Percentiles rank a stretch among this genome's conserved stretches.
phyloP scores from a whole-genome alignment of 805 yeast species.

The Dipodascopsis tothii region DNA sequence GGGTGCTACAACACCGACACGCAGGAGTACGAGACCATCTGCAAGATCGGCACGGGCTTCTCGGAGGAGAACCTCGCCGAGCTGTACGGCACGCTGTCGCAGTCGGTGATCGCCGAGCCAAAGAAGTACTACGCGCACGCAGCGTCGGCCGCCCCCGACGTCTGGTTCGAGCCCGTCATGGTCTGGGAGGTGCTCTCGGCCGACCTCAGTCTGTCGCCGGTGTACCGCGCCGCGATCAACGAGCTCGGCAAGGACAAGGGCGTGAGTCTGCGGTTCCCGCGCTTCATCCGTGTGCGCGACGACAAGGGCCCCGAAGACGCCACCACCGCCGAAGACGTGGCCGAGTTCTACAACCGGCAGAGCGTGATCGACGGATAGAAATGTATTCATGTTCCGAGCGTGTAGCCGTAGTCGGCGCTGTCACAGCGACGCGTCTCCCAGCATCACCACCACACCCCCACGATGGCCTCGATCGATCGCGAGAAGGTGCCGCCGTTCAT shows the following conservation, averaged over 20 bases:
- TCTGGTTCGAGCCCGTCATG: slow-evolving; percentile 84
- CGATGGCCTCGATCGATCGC: slow-evolving; percentile 2
- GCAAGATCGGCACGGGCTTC: slow-evolving; percentile 97
- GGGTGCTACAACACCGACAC: slow-evolving; percentile 87
- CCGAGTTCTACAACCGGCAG: slow-evolving; percentile 76
- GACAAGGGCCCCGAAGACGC: slow-evolving; percentile 84
- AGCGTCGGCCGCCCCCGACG: slow-evolving; percentile 70
- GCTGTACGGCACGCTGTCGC: slow-evolving; percentile 53
- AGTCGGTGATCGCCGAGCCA: slow-evolving; percentile 58
- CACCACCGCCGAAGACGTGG: slow-evolving; percentile 73
- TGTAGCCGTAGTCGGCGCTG: too few relatives aligned
- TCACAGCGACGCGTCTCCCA: too few relatives aligned
- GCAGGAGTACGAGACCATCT: slow-evolving; percentile 89
- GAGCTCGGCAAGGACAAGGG: slow-evolving; percentile 61
- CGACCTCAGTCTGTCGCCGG: slow-evolving; percentile 79
- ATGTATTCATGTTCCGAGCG: too few relatives aligned
- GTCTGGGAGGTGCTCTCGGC: slow-evolving; percentile 89
- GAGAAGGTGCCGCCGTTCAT: slow-evolving; percentile 5
- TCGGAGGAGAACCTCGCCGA: slow-evolving; percentile 70
- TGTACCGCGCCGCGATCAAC: slow-evolving; percentile 74
- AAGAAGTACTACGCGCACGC: slow-evolving; percentile 64
- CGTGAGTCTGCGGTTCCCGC: slow-evolving; percentile 78
- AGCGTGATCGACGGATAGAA: too few relatives aligned
- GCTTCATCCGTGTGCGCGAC: slow-evolving; percentile 75
- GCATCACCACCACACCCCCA: too few relatives aligned